Evolutionary conservation across 495 filamentous ascomycete species (phyloP), one percentile per base, ranked within the genome.

Genomic region (Apodospora peruviana): DNA sequence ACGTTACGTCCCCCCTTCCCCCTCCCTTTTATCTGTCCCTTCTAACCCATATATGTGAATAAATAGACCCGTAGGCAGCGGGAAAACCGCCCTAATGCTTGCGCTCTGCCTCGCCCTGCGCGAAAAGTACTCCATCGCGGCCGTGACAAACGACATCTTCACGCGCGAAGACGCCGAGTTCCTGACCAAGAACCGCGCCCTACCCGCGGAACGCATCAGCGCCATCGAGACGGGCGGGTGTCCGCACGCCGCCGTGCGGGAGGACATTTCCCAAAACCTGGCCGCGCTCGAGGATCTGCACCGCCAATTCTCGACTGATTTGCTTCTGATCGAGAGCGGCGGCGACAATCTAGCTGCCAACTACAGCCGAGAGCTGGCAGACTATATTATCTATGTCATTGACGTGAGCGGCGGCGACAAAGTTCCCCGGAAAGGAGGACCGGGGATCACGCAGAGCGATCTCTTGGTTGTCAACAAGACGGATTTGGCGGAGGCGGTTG

Each of bases 81-180:
- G 93, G 59, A 98, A 98, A 67, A 96, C 93, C 14, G 93, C 93
- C 36, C 78, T 97, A 18, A 96, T 97, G 91, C 81, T 95, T 8
- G 82, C 87, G 22, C 81, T 96, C 54, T 95, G 88, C 69, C 83
- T 76, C 24, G 82, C 83, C 23, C 80, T 98, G 2, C 83, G 93
- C 25, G 70, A 81, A 40, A 62, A 77, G 21, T 88, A 88, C 74
- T 89, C 84, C 59, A 84, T 98, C 56, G 93, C 93, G 3, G 93
- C 91, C 34, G 91, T 98, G 2, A 98, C 93, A 23, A 98, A 98
- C 74, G 93, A 98, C 74, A 97, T 97, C 77, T 98, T 98, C 79
- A 97, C 93, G 21, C 86, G 87, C 51, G 93, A 98, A 73, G 93
- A 98, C 71, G 88, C 88, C 69, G 93, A 97, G 62, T 98, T 98